Conservation (phyloP, 2,329 filamentous ascomycete species). For the Talaromyces piceae region DNA sequence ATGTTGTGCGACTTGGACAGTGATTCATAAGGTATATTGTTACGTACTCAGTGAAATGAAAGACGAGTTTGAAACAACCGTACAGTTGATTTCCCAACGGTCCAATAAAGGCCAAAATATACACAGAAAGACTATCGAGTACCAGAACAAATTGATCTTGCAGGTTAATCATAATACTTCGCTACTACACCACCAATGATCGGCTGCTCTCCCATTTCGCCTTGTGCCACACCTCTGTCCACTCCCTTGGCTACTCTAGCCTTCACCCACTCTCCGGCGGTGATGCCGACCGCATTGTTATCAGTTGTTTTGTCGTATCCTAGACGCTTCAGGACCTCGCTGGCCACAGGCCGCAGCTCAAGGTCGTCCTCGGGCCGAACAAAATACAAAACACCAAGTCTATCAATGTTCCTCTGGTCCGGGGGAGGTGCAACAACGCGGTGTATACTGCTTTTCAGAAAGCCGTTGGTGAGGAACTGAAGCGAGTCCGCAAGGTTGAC, state of each 20-base stretch:
- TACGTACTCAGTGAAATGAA: no score
- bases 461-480: slow-evolving; percentile 37
- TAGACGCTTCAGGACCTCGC: not conserved
- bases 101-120: no score
- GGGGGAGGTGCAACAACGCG: slow-evolving; percentile 39
- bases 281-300: slow-evolving; percentile 5
- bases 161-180: slow-evolving; percentile 11
- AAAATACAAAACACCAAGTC: slow-evolving; percentile 36
- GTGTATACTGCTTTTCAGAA: slow-evolving; percentile 41
- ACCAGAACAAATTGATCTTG: no score
- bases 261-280: slow-evolving; percentile 13
- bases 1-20: no score
- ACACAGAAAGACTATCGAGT: not conserved
- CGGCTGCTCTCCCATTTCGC: slow-evolving; percentile 14
- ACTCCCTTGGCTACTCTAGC: slow-evolving; percentile 16
- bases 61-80: no score
- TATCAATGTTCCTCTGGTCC: slow-evolving; percentile 36
- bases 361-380: slow-evolving; percentile 34
- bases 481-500: slow-evolving; percentile 47
- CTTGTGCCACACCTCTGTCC: slow-evolving; percentile 11
- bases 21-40: no score
- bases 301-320: slow-evolving; percentile 7
- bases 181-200: slow-evolving; percentile 15
- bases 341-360: slow-evolving; percentile 20
- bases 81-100: no score